Percentiles rank a stretch among this genome's conserved stretches.
Conservation (phyloP, 2,329 filamentous ascomycete genomes). For the Dryadomyces quercus-mongolicae region DNA sequence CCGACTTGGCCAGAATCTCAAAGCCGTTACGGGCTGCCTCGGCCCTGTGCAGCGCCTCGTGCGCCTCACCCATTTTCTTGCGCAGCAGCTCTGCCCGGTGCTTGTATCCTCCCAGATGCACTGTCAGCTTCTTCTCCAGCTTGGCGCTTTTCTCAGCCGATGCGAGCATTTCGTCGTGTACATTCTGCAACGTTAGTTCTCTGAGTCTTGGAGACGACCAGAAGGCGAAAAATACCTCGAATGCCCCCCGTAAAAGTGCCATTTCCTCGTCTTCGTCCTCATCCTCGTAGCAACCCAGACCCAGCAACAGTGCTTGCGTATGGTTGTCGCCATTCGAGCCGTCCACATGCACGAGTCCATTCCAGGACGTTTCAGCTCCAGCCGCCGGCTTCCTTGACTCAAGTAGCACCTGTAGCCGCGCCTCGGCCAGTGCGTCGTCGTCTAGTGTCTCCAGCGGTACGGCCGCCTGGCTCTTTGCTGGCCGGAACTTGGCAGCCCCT, state of each 20-base stretch:
- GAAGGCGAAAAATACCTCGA: slow-evolving; percentile 61
- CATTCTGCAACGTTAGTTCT: slow-evolving; percentile 32
- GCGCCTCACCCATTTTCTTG: slow-evolving; percentile 66
- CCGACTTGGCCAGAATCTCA: slow-evolving; percentile 62
- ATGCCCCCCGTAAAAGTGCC: slow-evolving; percentile 54
- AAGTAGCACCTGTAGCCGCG: slow-evolving; percentile 62
- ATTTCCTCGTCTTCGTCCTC: slow-evolving; percentile 57
- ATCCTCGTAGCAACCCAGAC: slow-evolving; percentile 67
- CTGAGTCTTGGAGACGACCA: too few species aligned
- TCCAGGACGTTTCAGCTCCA: slow-evolving; percentile 41
- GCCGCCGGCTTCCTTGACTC: slow-evolving; percentile 47
- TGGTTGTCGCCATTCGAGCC: not conserved
- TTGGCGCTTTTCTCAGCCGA: slow-evolving; percentile 74
- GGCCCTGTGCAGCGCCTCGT: slow-evolving; percentile 62
- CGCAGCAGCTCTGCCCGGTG: slow-evolving; percentile 70
- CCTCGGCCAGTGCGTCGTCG: slow-evolving; percentile 61
- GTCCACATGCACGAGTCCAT: slow-evolving; percentile 17
- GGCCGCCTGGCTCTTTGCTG: slow-evolving; percentile 47
- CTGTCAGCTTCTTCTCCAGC: slow-evolving; percentile 81
- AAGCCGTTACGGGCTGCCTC: slow-evolving; percentile 56
- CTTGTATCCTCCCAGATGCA: slow-evolving; percentile 84
- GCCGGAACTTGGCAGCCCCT: slow-evolving; percentile 44
- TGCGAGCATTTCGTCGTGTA: slow-evolving; percentile 61
- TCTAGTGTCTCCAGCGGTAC: slow-evolving; percentile 45
- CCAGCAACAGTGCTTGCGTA: slow-evolving; percentile 50